These are phyloP conservation scores for Guadua angustifolia DNA, from an alignment of 176 grass and related monocot genomes.

Conservation along the genomic window DNA sequence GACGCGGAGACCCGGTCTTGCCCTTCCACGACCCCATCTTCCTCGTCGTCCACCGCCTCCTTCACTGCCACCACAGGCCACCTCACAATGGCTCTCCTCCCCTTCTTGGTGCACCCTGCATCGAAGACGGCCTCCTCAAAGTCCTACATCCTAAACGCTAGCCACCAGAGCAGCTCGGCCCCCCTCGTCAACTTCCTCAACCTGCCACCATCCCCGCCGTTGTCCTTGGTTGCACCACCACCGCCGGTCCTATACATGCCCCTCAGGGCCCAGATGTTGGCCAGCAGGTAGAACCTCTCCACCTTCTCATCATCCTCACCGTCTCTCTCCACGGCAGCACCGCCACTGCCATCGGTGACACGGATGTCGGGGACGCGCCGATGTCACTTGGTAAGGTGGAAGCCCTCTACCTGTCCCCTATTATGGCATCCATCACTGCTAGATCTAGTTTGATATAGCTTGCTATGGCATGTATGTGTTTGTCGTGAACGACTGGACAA, in stretches of 20 bases:
- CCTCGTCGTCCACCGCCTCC: background rate
- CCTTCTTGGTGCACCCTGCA: background rate
- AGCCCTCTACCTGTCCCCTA: background rate
- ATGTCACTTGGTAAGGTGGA: background rate
- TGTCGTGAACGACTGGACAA: background rate
- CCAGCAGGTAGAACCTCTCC: constrained; percentile 56
- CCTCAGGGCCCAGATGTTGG: constrained; percentile 44
- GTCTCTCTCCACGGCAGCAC: background rate
- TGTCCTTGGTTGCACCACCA: background rate
- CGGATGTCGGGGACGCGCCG: background rate
- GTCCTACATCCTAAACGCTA: constrained; percentile 51
- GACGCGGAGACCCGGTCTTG: constrained; percentile 11
- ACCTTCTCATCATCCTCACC: constrained; percentile 46
- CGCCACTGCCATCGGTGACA: background rate
- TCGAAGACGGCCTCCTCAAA: constrained; percentile 8
- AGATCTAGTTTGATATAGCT: background rate
- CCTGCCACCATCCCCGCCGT: background rate
- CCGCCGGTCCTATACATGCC: background rate
- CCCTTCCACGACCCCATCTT: background rate
- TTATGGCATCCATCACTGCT: background rate
- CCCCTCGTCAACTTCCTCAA: constrained; percentile 41
- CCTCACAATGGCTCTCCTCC: background rate
- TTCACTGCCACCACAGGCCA: background rate
- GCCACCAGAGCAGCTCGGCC: constrained; percentile 42
- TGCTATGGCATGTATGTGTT: background rate